Conservation (phyloP, 768 basidiomycete species). For the Russula foetens region DNA sequence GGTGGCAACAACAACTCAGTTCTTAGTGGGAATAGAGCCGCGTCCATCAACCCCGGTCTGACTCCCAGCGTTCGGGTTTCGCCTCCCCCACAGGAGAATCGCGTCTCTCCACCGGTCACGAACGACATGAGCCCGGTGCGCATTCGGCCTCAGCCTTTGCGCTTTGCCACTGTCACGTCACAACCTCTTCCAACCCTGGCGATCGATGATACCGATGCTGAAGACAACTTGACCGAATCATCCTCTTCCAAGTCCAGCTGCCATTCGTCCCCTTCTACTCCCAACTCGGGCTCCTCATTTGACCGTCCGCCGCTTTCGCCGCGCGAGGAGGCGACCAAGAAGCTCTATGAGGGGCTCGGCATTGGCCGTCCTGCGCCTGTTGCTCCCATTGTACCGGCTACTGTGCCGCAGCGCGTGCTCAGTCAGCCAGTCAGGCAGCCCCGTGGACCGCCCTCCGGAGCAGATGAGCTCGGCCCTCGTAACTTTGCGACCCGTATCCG, state of each 20-base stretch:
- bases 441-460: conserved; percentile 78
- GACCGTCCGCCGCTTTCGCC: conserved; percentile 57
- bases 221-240: conserved; percentile 28
- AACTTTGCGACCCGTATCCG: conserved; percentile 85
- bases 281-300: conserved; percentile 56
- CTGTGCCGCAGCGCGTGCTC: conserved; percentile 40
- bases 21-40: conserved; percentile 53
- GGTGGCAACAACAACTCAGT: conserved; percentile 57
- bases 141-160: conserved; percentile 50
- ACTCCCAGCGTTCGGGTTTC: conserved; percentile 67
- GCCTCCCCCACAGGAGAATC: conserved; percentile 56
- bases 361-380: conserved; percentile 54
- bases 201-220: conserved; percentile 22
- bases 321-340: conserved; percentile 82
- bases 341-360: conserved; percentile 83
- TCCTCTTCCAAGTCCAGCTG: conserved; percentile 51
- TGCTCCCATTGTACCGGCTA: conserved; percentile 31
- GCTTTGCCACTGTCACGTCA: conserved; percentile 41
- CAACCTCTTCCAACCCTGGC: conserved; percentile 19
- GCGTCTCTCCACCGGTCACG: conserved; percentile 41
- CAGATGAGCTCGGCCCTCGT: conserved; percentile 79
- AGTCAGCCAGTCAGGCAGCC: conserved; percentile 80
- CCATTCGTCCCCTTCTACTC: conserved; percentile 63
- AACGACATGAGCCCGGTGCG: conserved; percentile 35
- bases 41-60: conserved; percentile 30